These are phyloP conservation scores for Cucumis melo DNA, from an alignment of 306 rosid species.

Conservation along the genomic window DNA sequence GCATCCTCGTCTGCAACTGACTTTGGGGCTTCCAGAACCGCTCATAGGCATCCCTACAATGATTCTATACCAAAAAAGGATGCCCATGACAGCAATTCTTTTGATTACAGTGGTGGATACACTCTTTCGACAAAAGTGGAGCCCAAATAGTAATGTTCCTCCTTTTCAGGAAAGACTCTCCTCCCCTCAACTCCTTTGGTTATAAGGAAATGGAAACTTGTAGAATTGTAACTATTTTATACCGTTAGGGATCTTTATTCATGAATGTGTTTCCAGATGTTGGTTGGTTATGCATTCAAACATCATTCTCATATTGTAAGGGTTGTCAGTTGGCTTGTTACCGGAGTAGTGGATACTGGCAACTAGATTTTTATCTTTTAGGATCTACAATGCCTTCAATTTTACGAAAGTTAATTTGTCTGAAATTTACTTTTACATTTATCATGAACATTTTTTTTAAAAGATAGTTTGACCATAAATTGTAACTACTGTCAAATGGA, in stretches of 20 bases:
- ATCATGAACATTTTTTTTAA: too few species aligned
- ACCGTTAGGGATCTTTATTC: neutral
- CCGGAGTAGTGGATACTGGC: neutral
- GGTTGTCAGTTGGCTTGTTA: neutral
- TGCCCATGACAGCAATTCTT: constrained; percentile 23
- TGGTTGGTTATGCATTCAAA: neutral
- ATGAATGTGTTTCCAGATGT: neutral
- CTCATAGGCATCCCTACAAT: constrained; percentile 51
- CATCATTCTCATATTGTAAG: neutral
- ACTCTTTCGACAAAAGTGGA: constrained; percentile 47
- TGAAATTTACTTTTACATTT: neutral
- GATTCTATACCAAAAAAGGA: constrained; percentile 47
- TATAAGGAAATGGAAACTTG: neutral
- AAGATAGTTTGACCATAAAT: too few species aligned
- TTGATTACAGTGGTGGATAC: constrained; percentile 75
- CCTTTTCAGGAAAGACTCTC: neutral
- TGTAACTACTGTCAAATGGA: too few species aligned
- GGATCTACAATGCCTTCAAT: neutral
- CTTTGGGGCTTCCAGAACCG: constrained; percentile 37
- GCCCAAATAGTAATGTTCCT: constrained; percentile 34
- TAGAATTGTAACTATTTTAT: neutral
- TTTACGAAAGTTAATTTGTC: neutral
- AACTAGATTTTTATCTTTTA: neutral
- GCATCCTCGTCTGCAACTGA: constrained; percentile 87
- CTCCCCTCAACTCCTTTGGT: neutral